phyloP scores from a whole-genome alignment of 2,329 filamentous ascomycete species.

The Aspergillus sp. region DNA sequence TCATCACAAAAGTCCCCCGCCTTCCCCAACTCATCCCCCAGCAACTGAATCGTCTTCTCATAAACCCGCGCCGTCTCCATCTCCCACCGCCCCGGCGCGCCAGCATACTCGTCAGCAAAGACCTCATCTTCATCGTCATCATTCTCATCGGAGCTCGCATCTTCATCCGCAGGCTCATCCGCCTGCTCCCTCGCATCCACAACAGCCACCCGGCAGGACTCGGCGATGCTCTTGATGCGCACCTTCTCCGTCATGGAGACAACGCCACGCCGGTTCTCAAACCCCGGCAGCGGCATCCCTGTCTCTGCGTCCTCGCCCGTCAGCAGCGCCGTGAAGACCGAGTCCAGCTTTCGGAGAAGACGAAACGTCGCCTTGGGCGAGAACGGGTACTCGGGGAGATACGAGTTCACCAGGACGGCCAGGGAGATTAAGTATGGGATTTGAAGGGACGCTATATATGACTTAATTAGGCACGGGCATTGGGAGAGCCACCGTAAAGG shows the following conservation, averaged over 20 bases:
- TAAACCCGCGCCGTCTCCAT: conserved; percentile 76
- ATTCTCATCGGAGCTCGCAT: conserved; percentile 32
- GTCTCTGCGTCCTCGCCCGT: conserved; percentile 66
- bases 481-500: not conserved
- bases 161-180: conserved; percentile 42
- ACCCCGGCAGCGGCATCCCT: conserved; percentile 66
- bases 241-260: conserved; percentile 82
- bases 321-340: conserved; percentile 76
- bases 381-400: conserved; percentile 70
- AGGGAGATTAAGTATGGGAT: conserved; percentile 80
- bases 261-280: conserved; percentile 56
- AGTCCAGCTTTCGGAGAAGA: conserved; percentile 75
- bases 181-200: conserved; percentile 60
- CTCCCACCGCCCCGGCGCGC: conserved; percentile 45
- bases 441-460: conserved; percentile 67
- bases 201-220: conserved; percentile 69
- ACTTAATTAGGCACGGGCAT: not conserved
- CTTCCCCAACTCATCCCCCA: conserved; percentile 65
- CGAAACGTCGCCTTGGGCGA: conserved; percentile 67
- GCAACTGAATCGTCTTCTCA: conserved; percentile 71
- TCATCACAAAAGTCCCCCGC: conserved; percentile 27
- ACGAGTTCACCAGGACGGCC: conserved; percentile 69
- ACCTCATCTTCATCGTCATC: conserved; percentile 40
- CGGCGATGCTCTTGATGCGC: conserved; percentile 75
- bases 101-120: conserved; percentile 24